These are phyloP conservation scores for Saccharomyces uvarum DNA, from an alignment of 1,139 yeast species.

Conservation along the genomic window DNA sequence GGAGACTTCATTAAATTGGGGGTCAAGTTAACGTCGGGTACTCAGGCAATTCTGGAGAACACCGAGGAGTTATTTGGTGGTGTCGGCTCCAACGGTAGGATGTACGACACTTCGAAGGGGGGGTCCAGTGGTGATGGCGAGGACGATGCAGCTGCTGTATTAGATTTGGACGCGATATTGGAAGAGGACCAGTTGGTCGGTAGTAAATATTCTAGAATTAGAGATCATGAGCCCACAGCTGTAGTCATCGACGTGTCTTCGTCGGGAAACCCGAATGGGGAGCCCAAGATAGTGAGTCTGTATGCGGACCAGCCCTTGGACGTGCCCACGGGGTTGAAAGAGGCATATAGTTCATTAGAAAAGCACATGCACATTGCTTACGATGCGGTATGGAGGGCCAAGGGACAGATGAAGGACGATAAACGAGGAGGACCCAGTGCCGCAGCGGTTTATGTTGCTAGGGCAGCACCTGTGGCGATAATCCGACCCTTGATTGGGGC, in stretches of 20 bases:
- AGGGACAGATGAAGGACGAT: constrained; percentile 51
- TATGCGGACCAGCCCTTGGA: constrained; percentile 80
- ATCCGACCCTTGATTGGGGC: constrained; percentile 88
- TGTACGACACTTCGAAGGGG: neutral
- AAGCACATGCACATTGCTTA: constrained; percentile 60
- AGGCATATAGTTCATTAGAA: constrained; percentile 68
- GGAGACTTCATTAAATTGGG: constrained; percentile 77
- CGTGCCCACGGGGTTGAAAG: constrained; percentile 60
- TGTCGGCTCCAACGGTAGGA: constrained; percentile 20
- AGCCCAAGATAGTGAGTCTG: constrained; percentile 53
- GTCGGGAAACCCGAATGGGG: constrained; percentile 34
- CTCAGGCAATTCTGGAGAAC: constrained; percentile 72
- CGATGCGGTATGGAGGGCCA: constrained; percentile 53
- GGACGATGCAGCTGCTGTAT: constrained; percentile 11
- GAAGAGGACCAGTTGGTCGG: constrained; percentile 30
- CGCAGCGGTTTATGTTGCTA: constrained; percentile 54
- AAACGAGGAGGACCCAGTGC: constrained; percentile 50
- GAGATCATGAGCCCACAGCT: constrained; percentile 23
- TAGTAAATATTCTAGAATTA: constrained; percentile 24
- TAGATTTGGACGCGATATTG: constrained; percentile 19
- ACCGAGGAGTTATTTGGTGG: constrained; percentile 50
- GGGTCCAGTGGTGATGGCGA: neutral
- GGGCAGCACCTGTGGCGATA: constrained; percentile 72
- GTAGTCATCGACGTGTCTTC: constrained; percentile 23
- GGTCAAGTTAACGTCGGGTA: constrained; percentile 80